Conservation (phyloP, 163 green algal genomes). For the Coccomyxa subellipsoidea region DNA sequence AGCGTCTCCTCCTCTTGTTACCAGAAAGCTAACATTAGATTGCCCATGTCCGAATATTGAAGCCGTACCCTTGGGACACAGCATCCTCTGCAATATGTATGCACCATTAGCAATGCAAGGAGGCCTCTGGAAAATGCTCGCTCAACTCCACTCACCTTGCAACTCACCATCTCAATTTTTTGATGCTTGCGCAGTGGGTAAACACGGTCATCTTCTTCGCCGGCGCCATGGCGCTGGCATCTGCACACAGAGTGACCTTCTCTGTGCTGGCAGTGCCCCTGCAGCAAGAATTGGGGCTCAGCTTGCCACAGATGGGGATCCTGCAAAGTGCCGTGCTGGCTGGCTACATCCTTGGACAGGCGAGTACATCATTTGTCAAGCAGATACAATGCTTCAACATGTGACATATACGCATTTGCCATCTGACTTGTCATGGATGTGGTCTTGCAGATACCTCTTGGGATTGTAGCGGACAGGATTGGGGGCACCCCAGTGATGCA, state of each 20-base stretch:
- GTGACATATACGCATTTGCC: too few relatives aligned
- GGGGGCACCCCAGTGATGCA: conserved; percentile 51
- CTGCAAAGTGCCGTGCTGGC: conserved; percentile 58
- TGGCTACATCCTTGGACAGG: conserved; percentile 67
- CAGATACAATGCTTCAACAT: too few relatives aligned
- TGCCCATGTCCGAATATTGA: too few relatives aligned
- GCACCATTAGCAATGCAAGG: background rate
- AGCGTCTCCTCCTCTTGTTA: too few relatives aligned
- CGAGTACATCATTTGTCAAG: too few relatives aligned
- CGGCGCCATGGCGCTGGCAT: conserved; percentile 31
- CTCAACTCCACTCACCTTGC: too few relatives aligned
- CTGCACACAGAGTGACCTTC: conserved; percentile 34
- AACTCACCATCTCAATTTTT: too few relatives aligned
- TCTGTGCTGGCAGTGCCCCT: conserved; percentile 38
- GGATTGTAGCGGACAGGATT: conserved; percentile 53
- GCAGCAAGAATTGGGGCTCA: background rate
- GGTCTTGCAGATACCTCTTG: conserved; percentile 53
- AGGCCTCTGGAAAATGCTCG: background rate
- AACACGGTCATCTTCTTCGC: conserved; percentile 10
- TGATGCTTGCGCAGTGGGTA: background rate
- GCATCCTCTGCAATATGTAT: too few relatives aligned
- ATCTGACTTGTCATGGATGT: background rate
- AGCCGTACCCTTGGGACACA: too few relatives aligned
- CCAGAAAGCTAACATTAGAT: too few relatives aligned
- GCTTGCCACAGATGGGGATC: conserved; percentile 41